These are phyloP conservation scores for Trypanosoma boissoni DNA, from an alignment of 208 protist genomes.

Conservation along the genomic window DNA sequence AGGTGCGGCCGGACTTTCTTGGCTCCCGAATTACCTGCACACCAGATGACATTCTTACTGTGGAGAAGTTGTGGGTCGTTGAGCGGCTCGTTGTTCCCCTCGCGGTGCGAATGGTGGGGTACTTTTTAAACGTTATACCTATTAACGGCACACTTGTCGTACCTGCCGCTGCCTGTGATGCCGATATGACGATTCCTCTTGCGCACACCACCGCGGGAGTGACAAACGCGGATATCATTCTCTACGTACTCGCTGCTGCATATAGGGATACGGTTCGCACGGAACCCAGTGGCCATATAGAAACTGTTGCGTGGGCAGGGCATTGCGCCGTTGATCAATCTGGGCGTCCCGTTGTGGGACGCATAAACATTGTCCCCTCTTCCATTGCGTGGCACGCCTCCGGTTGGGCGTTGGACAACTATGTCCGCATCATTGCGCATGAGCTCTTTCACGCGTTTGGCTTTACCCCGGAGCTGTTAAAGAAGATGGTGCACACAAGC, in stretches of 20 bases:
- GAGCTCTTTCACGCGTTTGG: constrained; percentile 75
- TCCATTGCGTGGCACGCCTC: constrained; percentile 10
- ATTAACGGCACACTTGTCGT: constrained; percentile 19
- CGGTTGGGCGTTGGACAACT: constrained; percentile 17
- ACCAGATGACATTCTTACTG: constrained; percentile 35
- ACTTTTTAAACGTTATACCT: constrained; percentile 30
- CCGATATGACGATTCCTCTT: constrained; percentile 26
- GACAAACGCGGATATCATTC: constrained; percentile 42
- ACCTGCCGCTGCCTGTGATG: constrained; percentile 21
- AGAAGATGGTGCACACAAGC: neutral
- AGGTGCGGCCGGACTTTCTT: constrained; percentile 33
- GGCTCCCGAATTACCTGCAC: constrained; percentile 34
- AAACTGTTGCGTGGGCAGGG: constrained; percentile 45
- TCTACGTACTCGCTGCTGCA: constrained; percentile 55
- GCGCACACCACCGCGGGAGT: constrained; percentile 33
- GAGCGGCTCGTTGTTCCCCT: constrained; percentile 28
- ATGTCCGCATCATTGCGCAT: constrained; percentile 52
- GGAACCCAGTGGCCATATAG: neutral
- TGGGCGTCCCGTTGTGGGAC: constrained; percentile 41
- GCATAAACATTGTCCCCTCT: constrained; percentile 51
- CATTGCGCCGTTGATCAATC: constrained; percentile 35
- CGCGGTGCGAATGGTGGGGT: constrained; percentile 22
- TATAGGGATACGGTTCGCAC: neutral
- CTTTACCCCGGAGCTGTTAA: constrained; percentile 44
- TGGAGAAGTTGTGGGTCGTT: constrained; percentile 41